Conservation (phyloP, 2,329 filamentous ascomycete genomes). For the Paecilomyces sp. region DNA sequence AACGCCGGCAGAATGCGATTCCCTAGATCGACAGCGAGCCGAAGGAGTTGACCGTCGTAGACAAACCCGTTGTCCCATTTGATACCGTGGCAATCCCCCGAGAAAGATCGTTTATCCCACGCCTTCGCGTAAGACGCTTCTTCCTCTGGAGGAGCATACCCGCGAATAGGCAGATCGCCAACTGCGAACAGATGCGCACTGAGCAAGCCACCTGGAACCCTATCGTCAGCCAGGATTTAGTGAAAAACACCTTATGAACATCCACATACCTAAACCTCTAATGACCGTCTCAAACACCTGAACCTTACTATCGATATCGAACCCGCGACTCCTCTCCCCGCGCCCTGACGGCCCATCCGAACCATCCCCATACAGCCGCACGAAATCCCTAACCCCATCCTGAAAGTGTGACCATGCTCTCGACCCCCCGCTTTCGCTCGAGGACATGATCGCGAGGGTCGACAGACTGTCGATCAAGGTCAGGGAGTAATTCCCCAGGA, state of each 20-base stretch:
- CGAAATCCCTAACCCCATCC: constrained; percentile 65
- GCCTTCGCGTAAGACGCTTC: constrained; percentile 31
- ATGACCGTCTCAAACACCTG: constrained; percentile 99
- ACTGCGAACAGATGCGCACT: constrained; percentile 91
- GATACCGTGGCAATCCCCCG: constrained; percentile 39
- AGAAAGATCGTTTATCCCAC: constrained; percentile 31
- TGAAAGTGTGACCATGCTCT: constrained; percentile 71
- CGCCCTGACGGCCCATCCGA: constrained; percentile 59
- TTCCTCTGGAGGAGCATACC: constrained; percentile 54
- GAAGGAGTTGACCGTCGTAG: constrained; percentile 83
- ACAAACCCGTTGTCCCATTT: constrained; percentile 68
- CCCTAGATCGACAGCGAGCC: constrained; percentile 81
- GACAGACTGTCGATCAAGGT: constrained; percentile 94
- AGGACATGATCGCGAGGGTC: constrained; percentile 86
- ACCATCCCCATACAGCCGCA: constrained; percentile 82
- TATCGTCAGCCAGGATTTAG: neutral
- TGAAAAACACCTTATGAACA: no score
- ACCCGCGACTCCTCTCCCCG: constrained; percentile 69
- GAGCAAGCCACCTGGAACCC: constrained; percentile 63
- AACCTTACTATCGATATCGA: constrained; percentile 95
- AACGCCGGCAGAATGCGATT: constrained; percentile 84
- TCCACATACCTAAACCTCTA: constrained; percentile 52
- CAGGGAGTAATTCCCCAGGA: constrained; percentile 92
- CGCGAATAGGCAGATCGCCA: constrained; percentile 78
- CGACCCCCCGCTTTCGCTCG: constrained; percentile 46